Percentiles rank a stretch among this genome's conserved stretches.
phyloP scores from a whole-genome alignment of 768 basidiomycete genomes.

The Trametes gibbosa region DNA sequence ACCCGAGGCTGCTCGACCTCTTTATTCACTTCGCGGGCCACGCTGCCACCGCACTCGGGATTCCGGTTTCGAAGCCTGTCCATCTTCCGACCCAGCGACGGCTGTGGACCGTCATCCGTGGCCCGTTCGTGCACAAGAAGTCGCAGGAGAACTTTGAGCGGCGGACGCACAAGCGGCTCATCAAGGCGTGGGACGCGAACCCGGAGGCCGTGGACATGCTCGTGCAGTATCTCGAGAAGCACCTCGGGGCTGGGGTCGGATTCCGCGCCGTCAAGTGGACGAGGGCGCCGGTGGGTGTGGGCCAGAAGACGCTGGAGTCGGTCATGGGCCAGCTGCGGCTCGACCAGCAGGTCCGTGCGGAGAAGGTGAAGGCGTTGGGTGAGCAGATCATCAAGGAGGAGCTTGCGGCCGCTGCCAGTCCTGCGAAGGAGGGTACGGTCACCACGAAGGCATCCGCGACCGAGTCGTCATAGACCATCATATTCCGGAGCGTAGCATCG shows the following conservation, averaged over 20 bases:
- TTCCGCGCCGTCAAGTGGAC: constrained; percentile 82
- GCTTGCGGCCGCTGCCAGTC: constrained; percentile 21
- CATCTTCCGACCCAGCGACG: constrained; percentile 71
- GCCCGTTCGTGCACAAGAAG: constrained; percentile 93
- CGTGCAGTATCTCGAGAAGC: constrained; percentile 72
- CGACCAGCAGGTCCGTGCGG: constrained; percentile 27
- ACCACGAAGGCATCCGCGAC: background rate
- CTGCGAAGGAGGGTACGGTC: constrained; percentile 13
- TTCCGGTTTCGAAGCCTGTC: constrained; percentile 66
- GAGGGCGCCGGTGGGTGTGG: constrained; percentile 53
- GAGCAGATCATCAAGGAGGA: constrained; percentile 42
- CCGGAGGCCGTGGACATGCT: constrained; percentile 74
- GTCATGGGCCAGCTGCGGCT: constrained; percentile 35
- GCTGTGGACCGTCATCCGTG: constrained; percentile 82
- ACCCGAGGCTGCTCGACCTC: constrained; percentile 62
- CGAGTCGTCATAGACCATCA: background rate
- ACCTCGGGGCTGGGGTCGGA: constrained; percentile 84
- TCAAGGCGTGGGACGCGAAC: constrained; percentile 92
- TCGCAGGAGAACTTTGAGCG: constrained; percentile 94
- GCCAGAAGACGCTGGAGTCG: constrained; percentile 36
- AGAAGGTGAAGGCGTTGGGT: constrained; percentile 32
- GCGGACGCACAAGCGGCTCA: constrained; percentile 73
- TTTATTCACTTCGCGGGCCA: constrained; percentile 84
- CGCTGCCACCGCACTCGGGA: constrained; percentile 79
- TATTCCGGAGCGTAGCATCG: background rate